Evolutionary conservation across 2,329 filamentous ascomycete species (phyloP).

Genomic region (Chrysoporthe austroafricana): DNA sequence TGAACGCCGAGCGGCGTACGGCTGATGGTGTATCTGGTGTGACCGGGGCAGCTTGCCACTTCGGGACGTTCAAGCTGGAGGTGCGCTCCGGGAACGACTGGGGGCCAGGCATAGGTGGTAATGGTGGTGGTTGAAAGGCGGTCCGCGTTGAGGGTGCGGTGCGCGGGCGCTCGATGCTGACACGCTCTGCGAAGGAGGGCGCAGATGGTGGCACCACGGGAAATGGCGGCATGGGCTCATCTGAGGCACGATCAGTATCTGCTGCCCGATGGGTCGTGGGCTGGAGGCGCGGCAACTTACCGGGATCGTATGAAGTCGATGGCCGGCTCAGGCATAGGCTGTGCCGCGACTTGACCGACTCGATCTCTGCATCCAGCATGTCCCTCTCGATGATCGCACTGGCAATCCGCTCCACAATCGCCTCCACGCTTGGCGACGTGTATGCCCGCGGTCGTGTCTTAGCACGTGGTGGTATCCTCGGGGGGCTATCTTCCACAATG

Average conservation of each 20-base stretch:
- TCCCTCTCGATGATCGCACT: slow-evolving; percentile 63
- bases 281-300: slow-evolving; percentile 32
- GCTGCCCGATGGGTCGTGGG: neutral
- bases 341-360: slow-evolving; percentile 63
- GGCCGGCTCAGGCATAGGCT: slow-evolving; percentile 59
- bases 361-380: slow-evolving; percentile 60
- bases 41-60: slow-evolving; percentile 34
- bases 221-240: slow-evolving; percentile 58
- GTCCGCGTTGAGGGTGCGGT: slow-evolving; percentile 37
- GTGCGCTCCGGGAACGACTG: slow-evolving; percentile 20
- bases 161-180: slow-evolving; percentile 50
- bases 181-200: slow-evolving; percentile 61
- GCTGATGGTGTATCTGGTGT: slow-evolving; percentile 35
- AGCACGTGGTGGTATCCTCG: slow-evolving; percentile 50
- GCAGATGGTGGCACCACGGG: slow-evolving; percentile 60
- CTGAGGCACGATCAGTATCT: slow-evolving; percentile 34
- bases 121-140: slow-evolving; percentile 28
- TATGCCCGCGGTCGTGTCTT: slow-evolving; percentile 45
- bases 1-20: slow-evolving; percentile 36
- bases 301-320: slow-evolving; percentile 51
- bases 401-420: slow-evolving; percentile 59
- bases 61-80: slow-evolving; percentile 25
- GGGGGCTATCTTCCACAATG: slow-evolving; percentile 39
- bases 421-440: slow-evolving; percentile 52
- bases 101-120: slow-evolving; percentile 30